phyloP scores from a whole-genome alignment of 345 rosid genomes.

The Hibiscus mutabilis region DNA sequence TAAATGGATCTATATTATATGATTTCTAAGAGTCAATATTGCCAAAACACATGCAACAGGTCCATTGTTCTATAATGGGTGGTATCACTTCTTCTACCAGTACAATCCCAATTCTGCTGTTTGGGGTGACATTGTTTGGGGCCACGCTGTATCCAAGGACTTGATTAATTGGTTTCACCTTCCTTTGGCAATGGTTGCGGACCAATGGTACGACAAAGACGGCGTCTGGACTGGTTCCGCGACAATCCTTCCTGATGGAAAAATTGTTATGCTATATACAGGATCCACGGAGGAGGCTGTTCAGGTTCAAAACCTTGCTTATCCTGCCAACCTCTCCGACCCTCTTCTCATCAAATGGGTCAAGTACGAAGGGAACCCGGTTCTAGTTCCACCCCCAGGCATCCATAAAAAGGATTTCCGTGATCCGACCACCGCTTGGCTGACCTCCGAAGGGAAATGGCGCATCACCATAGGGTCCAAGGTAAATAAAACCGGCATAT shows the following conservation, averaged over 20 bases:
- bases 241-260: constrained; percentile 70
- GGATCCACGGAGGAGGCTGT: constrained; percentile 67
- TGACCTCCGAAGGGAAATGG: constrained; percentile 76
- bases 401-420: constrained; percentile 64
- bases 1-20: neutral
- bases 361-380: constrained; percentile 68
- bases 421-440: constrained; percentile 97
- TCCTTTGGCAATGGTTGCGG: constrained; percentile 78
- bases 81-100: constrained; percentile 94
- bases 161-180: constrained; percentile 82
- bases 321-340: constrained; percentile 63
- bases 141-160: constrained; percentile 83
- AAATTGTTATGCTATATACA: constrained; percentile 72
- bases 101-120: constrained; percentile 77
- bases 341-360: constrained; percentile 69
- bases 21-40: neutral
- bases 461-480: constrained; percentile 69
- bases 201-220: constrained; percentile 71
- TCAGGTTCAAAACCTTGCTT: constrained; percentile 93
- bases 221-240: constrained; percentile 97
- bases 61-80: constrained; percentile 82
- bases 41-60: constrained; percentile 29
- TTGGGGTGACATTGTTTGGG: constrained; percentile 97
- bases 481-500: constrained; percentile 54
- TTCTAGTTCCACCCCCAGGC: constrained; percentile 69